These are phyloP conservation scores for Backusella luteola DNA, from an alignment of 192 early-diverging fungal genomes.

Conservation along the genomic window DNA sequence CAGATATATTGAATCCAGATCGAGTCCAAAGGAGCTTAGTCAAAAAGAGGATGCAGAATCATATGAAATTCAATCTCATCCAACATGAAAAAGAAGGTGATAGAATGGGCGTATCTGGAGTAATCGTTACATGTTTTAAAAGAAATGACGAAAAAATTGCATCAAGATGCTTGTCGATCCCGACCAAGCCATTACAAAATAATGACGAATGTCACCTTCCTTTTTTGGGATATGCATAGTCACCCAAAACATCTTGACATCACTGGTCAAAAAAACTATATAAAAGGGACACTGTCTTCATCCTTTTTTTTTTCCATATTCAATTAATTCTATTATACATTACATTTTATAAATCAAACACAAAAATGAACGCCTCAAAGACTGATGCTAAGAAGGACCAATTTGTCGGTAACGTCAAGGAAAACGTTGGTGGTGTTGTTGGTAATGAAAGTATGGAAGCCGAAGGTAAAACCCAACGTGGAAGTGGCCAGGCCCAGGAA, in stretches of 20 bases:
- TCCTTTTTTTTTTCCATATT: background rate
- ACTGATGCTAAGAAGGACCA: conserved; percentile 28
- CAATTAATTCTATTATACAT: background rate
- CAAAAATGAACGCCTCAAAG: conserved; percentile 23
- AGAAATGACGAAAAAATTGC: background rate
- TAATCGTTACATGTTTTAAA: background rate
- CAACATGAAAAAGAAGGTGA: background rate
- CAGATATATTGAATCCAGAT: background rate
- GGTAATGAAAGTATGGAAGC: conserved; percentile 34
- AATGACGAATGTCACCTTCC: background rate
- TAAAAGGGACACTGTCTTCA: background rate
- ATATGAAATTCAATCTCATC: background rate
- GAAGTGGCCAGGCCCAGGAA: conserved; percentile 25
- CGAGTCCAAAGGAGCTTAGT: background rate
- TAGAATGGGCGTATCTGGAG: background rate
- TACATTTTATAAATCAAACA: background rate
- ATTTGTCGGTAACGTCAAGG: conserved; percentile 36
- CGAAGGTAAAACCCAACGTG: conserved; percentile 33
- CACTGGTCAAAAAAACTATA: background rate
- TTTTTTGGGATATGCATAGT: background rate
- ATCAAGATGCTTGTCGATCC: background rate
- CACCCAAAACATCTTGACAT: background rate
- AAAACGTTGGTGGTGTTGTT: conserved; percentile 38
- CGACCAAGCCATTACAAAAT: background rate
- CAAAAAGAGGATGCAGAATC: background rate